A percentile compares a stretch with the other conserved stretches of the same genome.
These are phyloP conservation scores for Ganoderma leucocontextum DNA, from an alignment of 1,284 basidiomycete genomes.

Conservation along the genomic window DNA sequence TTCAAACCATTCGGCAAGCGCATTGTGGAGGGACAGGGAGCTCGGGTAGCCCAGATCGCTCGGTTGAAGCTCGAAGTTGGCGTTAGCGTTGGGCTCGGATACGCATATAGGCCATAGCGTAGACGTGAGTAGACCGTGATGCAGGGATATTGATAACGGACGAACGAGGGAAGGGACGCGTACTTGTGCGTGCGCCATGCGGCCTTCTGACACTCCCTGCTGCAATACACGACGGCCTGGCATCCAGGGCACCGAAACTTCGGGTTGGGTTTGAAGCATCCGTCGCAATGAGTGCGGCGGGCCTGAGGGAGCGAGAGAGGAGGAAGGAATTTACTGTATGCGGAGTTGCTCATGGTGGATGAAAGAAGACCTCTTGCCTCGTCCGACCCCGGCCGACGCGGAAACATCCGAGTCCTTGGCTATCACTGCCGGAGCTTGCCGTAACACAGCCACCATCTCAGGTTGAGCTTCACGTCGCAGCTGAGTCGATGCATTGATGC, in stretches of 20 bases:
- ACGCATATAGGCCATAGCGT: background rate
- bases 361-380: background rate
- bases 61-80: background rate
- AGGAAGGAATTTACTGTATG: background rate
- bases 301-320: background rate
- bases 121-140: background rate
- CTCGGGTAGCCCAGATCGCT: background rate
- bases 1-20: background rate
- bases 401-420: too few relatives aligned
- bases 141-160: too few relatives aligned
- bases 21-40: background rate
- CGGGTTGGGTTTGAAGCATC: background rate
- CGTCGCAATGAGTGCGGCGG: background rate
- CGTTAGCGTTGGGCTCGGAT: background rate
- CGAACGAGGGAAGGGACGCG: background rate
- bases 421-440: too few relatives aligned
- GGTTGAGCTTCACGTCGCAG: too few relatives aligned
- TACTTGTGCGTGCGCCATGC: slow-evolving; percentile 19
- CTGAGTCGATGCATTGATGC: too few relatives aligned
- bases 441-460: too few relatives aligned
- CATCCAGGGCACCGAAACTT: slow-evolving; percentile 10
- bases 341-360: background rate
- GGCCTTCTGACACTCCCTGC: slow-evolving; percentile 18
- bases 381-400: too few relatives aligned
- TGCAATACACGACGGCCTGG: slow-evolving; percentile 8